Percentiles rank a stretch among this genome's conserved stretches.
Conservation (phyloP, 345 rosid species). For the Boechera divaricarpa region DNA sequence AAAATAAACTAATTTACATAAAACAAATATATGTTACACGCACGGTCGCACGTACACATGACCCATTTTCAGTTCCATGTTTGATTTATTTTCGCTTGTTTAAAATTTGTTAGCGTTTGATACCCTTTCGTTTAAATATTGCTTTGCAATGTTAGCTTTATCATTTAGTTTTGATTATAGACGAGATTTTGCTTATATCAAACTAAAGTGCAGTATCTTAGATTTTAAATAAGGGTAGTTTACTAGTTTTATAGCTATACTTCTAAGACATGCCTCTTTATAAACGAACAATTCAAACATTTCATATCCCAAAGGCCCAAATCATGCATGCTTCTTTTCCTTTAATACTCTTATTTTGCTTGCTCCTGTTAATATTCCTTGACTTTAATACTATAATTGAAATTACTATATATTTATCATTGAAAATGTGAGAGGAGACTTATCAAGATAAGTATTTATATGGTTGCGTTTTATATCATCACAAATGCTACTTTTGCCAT, state of each 20-base stretch:
- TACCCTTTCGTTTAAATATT: conserved; percentile 29
- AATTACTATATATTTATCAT: background rate
- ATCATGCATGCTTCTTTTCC: conserved; percentile 8
- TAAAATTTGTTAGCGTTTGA: background rate
- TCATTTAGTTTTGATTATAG: background rate
- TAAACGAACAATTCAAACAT: conserved; percentile 18
- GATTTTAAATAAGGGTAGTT: background rate
- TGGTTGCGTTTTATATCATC: background rate
- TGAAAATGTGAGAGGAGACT: conserved; percentile 7
- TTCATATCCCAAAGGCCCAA: conserved; percentile 7
- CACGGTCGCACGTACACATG: conserved; percentile 44
- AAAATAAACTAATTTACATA: background rate
- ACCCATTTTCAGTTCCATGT: conserved; percentile 20
- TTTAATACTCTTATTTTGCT: background rate
- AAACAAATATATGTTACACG: conserved; percentile 30
- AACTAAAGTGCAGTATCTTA: background rate
- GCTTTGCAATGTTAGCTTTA: conserved; percentile 25
- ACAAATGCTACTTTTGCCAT: background rate
- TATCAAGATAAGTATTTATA: background rate
- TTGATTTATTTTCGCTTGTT: background rate
- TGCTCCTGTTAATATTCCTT: conserved; percentile 22
- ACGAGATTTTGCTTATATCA: conserved; percentile 10
- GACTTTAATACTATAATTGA: background rate
- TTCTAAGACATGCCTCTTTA: background rate
- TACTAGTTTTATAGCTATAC: background rate